Percentiles rank a stretch among this genome's conserved stretches.
These are phyloP conservation scores for Dacryopinax primogenitus DNA, from an alignment of 768 basidiomycete genomes.

Conservation along the genomic window DNA sequence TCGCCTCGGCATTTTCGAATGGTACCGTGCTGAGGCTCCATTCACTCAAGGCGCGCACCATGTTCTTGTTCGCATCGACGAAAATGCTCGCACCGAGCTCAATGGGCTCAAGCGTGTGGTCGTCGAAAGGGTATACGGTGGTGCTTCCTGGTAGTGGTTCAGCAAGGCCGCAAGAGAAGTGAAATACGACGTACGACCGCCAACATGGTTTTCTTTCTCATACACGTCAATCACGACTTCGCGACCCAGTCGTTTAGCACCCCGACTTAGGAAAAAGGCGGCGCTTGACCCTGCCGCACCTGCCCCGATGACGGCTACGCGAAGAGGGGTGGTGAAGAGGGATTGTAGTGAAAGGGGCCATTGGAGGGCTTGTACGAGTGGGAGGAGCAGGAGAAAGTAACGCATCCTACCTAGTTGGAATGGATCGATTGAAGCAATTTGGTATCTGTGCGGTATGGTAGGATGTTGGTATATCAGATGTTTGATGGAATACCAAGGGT, in stretches of 20 bases:
- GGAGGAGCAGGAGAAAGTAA: not conserved
- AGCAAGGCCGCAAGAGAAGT: constrained; percentile 9
- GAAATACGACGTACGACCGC: constrained; percentile 55
- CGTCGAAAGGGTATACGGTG: constrained; percentile 56
- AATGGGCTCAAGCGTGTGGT: constrained; percentile 44
- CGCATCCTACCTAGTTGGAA: too few relatives aligned
- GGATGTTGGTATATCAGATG: too few relatives aligned
- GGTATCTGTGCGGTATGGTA: too few relatives aligned
- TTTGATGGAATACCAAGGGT: too few relatives aligned
- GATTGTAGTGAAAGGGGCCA: not conserved
- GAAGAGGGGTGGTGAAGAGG: constrained; percentile 12
- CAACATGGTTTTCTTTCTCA: constrained; percentile 61
- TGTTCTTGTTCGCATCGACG: constrained; percentile 51
- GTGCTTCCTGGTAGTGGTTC: constrained; percentile 48
- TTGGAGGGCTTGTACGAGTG: not conserved
- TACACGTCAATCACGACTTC: constrained; percentile 74
- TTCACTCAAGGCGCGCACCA: constrained; percentile 62
- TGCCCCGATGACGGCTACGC: constrained; percentile 80
- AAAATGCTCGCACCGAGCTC: constrained; percentile 89
- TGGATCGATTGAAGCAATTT: too few relatives aligned
- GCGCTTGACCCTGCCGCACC: constrained; percentile 79
- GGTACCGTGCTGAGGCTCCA: constrained; percentile 52
- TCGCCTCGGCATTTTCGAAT: constrained; percentile 38
- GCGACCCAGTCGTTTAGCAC: constrained; percentile 48
- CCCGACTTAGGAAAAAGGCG: constrained; percentile 44